Evolutionary conservation across 371 early-diverging fungal genomes (phyloP).

Genomic region (Zychaea mexicana): DNA sequence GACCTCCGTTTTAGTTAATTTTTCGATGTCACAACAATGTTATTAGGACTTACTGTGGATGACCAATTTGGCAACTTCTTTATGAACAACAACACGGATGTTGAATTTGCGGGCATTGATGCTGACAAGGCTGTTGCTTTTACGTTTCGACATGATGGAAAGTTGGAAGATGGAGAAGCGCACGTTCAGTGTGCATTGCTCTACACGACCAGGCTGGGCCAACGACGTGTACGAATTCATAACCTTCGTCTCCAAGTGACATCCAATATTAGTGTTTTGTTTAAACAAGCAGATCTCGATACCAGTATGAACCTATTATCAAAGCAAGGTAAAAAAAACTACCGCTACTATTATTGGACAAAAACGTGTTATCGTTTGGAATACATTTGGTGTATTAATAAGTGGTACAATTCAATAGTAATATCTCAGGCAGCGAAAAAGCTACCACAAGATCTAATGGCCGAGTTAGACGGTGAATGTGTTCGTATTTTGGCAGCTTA

Average conservation of each 20-base stretch:
- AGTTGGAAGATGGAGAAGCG: slow-evolving; percentile 82
- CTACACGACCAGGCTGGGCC: slow-evolving; percentile 87
- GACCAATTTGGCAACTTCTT: slow-evolving; percentile 94
- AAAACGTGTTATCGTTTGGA: no score
- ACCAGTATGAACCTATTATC: slow-evolving; percentile 82
- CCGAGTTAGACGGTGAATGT: slow-evolving; percentile 46
- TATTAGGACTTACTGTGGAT: slow-evolving; percentile 70
- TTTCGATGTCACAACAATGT: neutral
- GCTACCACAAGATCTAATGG: slow-evolving; percentile 83
- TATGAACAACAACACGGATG: slow-evolving; percentile 90
- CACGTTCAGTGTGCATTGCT: slow-evolving; percentile 90
- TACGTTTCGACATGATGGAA: slow-evolving; percentile 84
- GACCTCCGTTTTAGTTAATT: neutral
- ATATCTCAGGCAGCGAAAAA: slow-evolving; percentile 65
- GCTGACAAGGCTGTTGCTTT: slow-evolving; percentile 81
- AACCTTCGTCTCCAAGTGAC: slow-evolving; percentile 85
- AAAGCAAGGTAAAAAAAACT: slow-evolving; percentile 62
- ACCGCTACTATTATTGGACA: neutral
- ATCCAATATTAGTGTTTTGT: slow-evolving; percentile 75
- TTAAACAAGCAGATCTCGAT: slow-evolving; percentile 92
- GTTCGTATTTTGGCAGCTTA: slow-evolving; percentile 90
- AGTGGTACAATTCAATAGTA: slow-evolving; percentile 45
- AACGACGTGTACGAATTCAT: slow-evolving; percentile 92
- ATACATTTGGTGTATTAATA: no score
- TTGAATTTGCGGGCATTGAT: slow-evolving; percentile 89